Evolutionary conservation across 2,329 filamentous ascomycete genomes (phyloP).

Genomic region (Chaetomium globosum): DNA sequence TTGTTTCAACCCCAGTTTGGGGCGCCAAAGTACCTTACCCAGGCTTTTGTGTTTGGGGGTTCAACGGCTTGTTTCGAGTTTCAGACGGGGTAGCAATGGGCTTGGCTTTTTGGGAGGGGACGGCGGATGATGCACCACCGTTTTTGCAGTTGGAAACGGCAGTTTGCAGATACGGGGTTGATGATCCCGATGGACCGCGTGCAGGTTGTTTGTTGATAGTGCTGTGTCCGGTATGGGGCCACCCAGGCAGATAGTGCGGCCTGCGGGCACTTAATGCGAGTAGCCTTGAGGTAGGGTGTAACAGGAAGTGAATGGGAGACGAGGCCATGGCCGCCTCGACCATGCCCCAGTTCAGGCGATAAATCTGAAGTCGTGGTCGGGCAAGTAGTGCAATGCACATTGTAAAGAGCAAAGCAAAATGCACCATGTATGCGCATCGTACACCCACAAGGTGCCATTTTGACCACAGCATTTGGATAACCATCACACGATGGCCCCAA

Average conservation of each 20-base stretch:
- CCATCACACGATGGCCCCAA: neutral
- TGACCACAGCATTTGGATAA: neutral
- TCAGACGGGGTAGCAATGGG: neutral
- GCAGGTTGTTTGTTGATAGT: neutral
- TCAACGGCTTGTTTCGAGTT: neutral
- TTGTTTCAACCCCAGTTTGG: constrained; percentile 1
- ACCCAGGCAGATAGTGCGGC: neutral
- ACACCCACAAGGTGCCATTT: neutral
- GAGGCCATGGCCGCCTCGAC: neutral
- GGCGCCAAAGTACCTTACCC: neutral
- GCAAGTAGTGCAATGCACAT: neutral
- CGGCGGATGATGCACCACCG: no score
- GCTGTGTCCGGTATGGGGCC: no score
- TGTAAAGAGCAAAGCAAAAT: neutral
- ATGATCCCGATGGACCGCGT: neutral
- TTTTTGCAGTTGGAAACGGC: neutral
- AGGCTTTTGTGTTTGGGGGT: neutral
- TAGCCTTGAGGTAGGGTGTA: no score
- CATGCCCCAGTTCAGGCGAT: neutral
- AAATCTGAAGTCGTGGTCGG: neutral
- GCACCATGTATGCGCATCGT: no score
- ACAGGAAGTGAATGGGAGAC: no score
- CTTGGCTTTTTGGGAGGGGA: no score
- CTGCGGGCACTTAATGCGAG: no score
- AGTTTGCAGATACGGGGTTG: neutral